Evolutionary conservation across 768 basidiomycete species (phyloP).

Genomic region (Agrocybe praecox): DNA sequence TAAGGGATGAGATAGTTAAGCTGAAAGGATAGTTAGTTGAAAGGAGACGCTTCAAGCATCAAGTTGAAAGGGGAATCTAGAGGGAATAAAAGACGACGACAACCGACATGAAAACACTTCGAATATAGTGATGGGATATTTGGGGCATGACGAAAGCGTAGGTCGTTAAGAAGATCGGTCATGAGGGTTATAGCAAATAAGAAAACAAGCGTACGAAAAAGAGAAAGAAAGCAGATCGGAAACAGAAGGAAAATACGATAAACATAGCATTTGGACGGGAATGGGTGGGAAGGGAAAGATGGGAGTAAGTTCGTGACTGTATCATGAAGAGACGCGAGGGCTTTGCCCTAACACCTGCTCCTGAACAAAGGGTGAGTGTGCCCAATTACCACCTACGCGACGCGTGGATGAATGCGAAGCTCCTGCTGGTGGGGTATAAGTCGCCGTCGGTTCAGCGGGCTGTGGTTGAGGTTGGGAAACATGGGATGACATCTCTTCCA

Average conservation of each 20-base stretch:
- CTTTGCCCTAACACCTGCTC: background rate
- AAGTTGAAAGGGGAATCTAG: background rate
- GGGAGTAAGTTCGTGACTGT: background rate
- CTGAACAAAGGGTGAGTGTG: background rate
- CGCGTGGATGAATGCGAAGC: slow-evolving; percentile 50
- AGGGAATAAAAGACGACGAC: too few relatives aligned
- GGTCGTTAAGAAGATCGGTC: background rate
- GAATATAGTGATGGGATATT: background rate
- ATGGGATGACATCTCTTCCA: background rate
- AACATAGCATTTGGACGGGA: too few relatives aligned
- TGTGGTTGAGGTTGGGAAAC: background rate
- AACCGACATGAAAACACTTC: background rate
- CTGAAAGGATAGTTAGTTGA: background rate
- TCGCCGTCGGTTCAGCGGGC: background rate
- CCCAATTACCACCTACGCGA: slow-evolving; percentile 53
- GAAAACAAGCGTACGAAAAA: background rate
- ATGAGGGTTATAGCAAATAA: background rate
- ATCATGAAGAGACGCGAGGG: slow-evolving; percentile 21
- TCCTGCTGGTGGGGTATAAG: slow-evolving; percentile 58
- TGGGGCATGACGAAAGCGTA: background rate
- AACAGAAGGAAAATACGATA: background rate
- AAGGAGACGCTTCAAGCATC: slow-evolving; percentile 1
- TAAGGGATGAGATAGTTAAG: background rate
- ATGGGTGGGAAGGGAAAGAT: background rate
- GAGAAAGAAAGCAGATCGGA: background rate